These are phyloP conservation scores for Suhomyces wounanorum DNA, from an alignment of 1,139 yeast species.

Conservation along the genomic window DNA sequence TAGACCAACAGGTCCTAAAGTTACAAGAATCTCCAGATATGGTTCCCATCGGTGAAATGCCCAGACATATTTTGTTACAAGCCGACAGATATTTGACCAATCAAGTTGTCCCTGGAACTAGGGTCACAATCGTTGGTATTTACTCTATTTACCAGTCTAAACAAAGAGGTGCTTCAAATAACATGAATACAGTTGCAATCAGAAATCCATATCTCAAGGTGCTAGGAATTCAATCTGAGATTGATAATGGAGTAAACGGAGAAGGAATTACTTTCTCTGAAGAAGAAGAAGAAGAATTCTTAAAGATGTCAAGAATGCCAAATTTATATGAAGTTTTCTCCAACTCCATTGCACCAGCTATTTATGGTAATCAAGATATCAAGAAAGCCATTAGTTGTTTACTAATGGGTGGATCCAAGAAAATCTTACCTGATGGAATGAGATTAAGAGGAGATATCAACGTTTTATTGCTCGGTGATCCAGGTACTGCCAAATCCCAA, in stretches of 20 bases:
- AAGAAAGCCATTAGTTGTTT: constrained; percentile 92
- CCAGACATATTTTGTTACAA: constrained; percentile 85
- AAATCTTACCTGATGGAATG: constrained; percentile 93
- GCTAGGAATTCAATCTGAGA: constrained; percentile 81
- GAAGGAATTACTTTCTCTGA: constrained; percentile 76
- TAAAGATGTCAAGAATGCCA: constrained; percentile 78
- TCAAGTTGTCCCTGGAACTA: constrained; percentile 90
- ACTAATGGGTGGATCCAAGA: constrained; percentile 92
- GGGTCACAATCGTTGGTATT: constrained; percentile 89
- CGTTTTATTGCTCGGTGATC: constrained; percentile 91
- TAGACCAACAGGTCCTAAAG: constrained; percentile 92
- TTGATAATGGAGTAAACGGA: constrained; percentile 66
- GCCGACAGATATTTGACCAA: constrained; percentile 90
- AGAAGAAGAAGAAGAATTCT: constrained; percentile 91
- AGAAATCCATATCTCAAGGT: constrained; percentile 90
- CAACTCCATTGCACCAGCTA: constrained; percentile 94
- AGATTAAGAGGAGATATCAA: constrained; percentile 96
- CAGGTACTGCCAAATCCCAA: constrained; percentile 98
- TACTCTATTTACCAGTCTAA: constrained; percentile 83
- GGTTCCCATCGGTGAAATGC: constrained; percentile 99
- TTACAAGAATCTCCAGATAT: constrained; percentile 95
- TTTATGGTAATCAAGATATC: constrained; percentile 90
- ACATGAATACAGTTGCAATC: constrained; percentile 70
- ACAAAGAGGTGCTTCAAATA: constrained; percentile 51
- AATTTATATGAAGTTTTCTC: constrained; percentile 82